A percentile compares a stretch with the other conserved stretches of the same genome.
phyloP scores from a whole-genome alignment of 345 rosid species.

The Iberis pinnata region DNA sequence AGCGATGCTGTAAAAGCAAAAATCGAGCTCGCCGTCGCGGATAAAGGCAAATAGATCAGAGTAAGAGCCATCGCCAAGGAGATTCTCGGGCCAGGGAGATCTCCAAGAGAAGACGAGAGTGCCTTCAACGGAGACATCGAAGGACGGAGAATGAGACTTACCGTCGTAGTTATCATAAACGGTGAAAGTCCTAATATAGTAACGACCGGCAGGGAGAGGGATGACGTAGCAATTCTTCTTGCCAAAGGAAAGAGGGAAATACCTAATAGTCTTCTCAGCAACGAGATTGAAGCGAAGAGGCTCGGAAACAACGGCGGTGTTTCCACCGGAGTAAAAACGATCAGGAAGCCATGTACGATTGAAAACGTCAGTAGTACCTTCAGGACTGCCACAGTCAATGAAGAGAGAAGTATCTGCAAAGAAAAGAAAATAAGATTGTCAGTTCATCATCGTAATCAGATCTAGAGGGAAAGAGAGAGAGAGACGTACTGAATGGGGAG shows the following conservation, averaged over 20 bases:
- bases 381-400: constrained; percentile 78
- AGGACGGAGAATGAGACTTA: constrained; percentile 73
- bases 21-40: constrained; percentile 66
- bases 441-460: constrained; percentile 16
- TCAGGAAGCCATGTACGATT: constrained; percentile 81
- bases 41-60: constrained; percentile 85
- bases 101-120: constrained; percentile 88
- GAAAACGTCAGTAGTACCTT: constrained; percentile 50
- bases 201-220: constrained; percentile 74
- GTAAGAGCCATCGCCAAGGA: constrained; percentile 77
- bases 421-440: background rate
- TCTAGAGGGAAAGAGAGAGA: constrained; percentile 32
- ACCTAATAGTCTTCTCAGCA: constrained; percentile 72
- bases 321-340: constrained; percentile 72
- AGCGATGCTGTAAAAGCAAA: constrained; percentile 91
- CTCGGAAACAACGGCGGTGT: constrained; percentile 64
- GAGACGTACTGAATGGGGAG: constrained; percentile 27
- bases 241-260: constrained; percentile 85
- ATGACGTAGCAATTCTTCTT: constrained; percentile 88
- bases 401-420: constrained; percentile 51
- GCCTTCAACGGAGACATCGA: constrained; percentile 89
- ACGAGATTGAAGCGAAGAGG: constrained; percentile 64
- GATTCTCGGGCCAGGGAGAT: constrained; percentile 61
- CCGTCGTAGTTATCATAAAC: constrained; percentile 96
- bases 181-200: constrained; percentile 86